phyloP scores from a whole-genome alignment of 345 rosid species.

The Corymbia maculata region DNA sequence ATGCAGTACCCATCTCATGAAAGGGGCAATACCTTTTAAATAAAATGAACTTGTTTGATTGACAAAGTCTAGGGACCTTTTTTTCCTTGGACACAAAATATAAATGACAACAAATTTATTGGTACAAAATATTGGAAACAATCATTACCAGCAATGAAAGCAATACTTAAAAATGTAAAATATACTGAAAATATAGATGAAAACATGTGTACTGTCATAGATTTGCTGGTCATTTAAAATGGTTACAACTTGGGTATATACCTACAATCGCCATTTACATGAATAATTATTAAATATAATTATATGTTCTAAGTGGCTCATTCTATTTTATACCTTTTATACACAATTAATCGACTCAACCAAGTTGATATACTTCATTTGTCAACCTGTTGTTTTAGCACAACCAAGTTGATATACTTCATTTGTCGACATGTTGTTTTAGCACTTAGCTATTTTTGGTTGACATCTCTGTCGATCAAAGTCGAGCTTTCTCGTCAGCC shows the following conservation, averaged over 20 bases:
- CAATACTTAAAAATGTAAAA: not conserved
- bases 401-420: not conserved
- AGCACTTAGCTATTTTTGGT: not conserved
- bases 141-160: not conserved
- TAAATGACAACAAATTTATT: not conserved
- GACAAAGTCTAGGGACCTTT: not conserved
- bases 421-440: not conserved
- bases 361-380: not conserved
- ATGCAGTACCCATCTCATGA: not conserved
- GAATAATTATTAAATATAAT: not conserved
- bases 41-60: not conserved
- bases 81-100: not conserved
- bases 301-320: not conserved
- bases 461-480: not conserved
- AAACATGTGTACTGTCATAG: not conserved
- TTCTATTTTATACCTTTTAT: not conserved
- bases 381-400: not conserved
- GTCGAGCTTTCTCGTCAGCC: not conserved
- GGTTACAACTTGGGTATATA: not conserved
- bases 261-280: not conserved
- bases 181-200: not conserved
- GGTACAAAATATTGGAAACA: not conserved
- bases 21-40: not conserved
- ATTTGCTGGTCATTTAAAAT: not conserved
- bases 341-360: no score